Evolutionary conservation across 306 rosid genomes (phyloP).

Genomic region (Benincasa hispida): DNA sequence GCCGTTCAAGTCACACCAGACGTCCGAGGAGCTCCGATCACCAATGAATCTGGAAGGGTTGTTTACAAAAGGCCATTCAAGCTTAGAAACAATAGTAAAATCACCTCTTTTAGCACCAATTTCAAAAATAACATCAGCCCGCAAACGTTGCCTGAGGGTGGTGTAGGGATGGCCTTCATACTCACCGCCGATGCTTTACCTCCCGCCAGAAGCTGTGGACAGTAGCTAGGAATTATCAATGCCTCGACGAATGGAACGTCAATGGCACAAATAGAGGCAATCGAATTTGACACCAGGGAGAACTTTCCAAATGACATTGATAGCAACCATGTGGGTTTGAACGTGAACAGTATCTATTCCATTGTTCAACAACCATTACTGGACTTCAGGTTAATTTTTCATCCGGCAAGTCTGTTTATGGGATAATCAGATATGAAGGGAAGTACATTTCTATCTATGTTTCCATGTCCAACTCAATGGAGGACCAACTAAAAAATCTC

Average conservation of each 20-base stretch:
- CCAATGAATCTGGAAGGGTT: conserved; percentile 12
- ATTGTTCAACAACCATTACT: conserved; percentile 18
- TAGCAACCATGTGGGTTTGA: conserved; percentile 46
- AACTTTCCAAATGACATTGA: conserved; percentile 39
- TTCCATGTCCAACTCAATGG: conserved; percentile 2
- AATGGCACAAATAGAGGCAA: conserved; percentile 28
- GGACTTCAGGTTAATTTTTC: conserved; percentile 19
- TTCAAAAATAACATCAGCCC: conserved; percentile 13
- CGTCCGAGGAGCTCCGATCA: not conserved
- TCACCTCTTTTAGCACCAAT: conserved; percentile 18
- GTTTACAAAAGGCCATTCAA: conserved; percentile 4
- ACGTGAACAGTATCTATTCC: conserved; percentile 41
- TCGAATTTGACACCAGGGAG: conserved; percentile 59
- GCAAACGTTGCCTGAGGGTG: not conserved
- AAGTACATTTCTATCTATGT: conserved; percentile 13
- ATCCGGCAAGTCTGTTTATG: not conserved
- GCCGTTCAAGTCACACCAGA: conserved; percentile 24
- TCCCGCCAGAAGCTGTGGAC: conserved; percentile 16
- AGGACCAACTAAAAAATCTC: not conserved
- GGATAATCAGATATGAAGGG: conserved; percentile 21
- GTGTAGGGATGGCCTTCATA: conserved; percentile 35
- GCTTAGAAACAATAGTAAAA: conserved; percentile 6
- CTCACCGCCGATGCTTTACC: not conserved
- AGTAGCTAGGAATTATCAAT: conserved; percentile 33
- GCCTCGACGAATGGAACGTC: conserved; percentile 32